Evolutionary conservation across 2,329 filamentous ascomycete genomes (phyloP).

Genomic region (Aspergillus fumigatiaffinis): DNA sequence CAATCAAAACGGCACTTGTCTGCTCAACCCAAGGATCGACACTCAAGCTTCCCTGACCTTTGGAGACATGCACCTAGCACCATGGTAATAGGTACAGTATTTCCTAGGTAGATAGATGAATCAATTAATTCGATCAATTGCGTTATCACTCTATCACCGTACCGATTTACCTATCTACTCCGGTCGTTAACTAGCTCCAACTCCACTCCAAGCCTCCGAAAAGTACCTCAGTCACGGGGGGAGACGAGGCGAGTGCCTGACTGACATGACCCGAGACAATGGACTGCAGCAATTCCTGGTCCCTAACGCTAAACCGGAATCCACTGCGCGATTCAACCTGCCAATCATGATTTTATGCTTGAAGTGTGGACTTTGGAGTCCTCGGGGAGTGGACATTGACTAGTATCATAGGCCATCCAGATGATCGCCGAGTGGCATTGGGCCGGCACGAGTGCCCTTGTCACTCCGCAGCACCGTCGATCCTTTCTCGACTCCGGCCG

Average conservation of each 20-base stretch:
- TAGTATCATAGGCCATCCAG: background rate
- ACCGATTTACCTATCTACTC: background rate
- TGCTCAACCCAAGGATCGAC: background rate
- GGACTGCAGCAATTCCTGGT: conserved; percentile 11
- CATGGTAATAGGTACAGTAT: background rate
- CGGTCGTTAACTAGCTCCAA: background rate
- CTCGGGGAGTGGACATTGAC: background rate
- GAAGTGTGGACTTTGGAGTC: background rate
- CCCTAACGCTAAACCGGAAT: conserved; percentile 15
- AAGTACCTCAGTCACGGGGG: background rate
- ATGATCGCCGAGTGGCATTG: background rate
- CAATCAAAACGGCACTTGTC: background rate
- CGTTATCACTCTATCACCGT: background rate
- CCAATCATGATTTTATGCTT: background rate
- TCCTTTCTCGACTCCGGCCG: background rate
- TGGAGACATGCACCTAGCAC: background rate
- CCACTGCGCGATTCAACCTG: conserved; percentile 1
- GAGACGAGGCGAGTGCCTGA: background rate
- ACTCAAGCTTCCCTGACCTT: background rate
- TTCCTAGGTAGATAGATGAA: no score
- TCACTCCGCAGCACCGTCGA: background rate
- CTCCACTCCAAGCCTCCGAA: conserved; percentile 8
- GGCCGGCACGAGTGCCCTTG: background rate
- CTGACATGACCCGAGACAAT: conserved; percentile 24
- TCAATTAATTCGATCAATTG: background rate